Conservation (phyloP, 208 protist genomes). For the Endotrypanum monterogeii region DNA sequence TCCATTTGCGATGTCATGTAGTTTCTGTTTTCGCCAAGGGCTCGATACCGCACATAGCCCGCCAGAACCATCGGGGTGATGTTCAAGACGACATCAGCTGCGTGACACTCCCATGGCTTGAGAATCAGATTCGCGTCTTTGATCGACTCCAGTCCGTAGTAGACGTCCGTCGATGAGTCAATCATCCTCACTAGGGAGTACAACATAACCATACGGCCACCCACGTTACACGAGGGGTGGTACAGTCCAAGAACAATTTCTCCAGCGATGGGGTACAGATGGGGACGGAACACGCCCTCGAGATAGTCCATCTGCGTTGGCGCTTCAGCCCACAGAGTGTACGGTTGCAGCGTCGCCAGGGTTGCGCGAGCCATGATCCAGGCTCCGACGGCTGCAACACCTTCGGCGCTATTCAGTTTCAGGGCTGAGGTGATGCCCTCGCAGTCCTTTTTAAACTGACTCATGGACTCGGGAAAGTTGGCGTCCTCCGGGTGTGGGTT, state of each 20-base stretch:
- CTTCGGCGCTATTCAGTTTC: background rate
- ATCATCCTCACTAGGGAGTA: slow-evolving; percentile 6
- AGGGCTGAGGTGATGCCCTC: background rate
- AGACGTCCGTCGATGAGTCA: background rate
- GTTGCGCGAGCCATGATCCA: slow-evolving; percentile 13
- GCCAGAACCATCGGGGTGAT: slow-evolving; percentile 11
- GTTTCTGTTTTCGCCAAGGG: background rate
- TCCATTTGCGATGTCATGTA: slow-evolving; percentile 15
- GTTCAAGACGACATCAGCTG: slow-evolving; percentile 15
- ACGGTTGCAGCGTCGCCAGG: slow-evolving; percentile 4
- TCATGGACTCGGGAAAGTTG: slow-evolving; percentile 4
- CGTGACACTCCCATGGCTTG: slow-evolving; percentile 16
- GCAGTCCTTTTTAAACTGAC: background rate
- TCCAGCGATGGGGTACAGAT: slow-evolving; percentile 11
- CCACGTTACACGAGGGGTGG: slow-evolving; percentile 15
- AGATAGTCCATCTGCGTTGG: slow-evolving; percentile 4
- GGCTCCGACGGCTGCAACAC: slow-evolving; percentile 4
- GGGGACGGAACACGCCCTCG: background rate
- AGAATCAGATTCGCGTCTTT: slow-evolving; percentile 11
- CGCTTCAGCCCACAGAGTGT: background rate
- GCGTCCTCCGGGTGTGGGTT: slow-evolving; percentile 26
- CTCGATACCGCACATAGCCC: slow-evolving; percentile 3
- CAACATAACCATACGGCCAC: slow-evolving; percentile 28
- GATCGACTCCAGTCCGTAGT: slow-evolving; percentile 14
- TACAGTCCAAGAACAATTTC: slow-evolving; percentile 14